Evolutionary conservation across 768 basidiomycete genomes (phyloP), one percentile per base, ranked within the genome.

Genomic region (Phlebiopsis flavidoalba): DNA sequence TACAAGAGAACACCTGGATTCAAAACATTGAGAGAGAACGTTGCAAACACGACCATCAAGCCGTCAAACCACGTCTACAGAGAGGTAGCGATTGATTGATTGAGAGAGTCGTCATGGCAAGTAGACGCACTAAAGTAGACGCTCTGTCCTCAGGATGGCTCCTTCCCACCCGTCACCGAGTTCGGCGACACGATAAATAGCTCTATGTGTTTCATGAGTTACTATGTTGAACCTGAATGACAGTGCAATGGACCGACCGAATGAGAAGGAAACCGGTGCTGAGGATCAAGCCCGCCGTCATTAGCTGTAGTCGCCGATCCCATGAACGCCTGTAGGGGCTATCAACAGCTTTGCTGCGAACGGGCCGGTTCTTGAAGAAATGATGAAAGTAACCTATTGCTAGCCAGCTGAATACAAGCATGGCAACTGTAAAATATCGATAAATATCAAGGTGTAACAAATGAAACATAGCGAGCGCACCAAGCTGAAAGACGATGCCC

Each of bases 401-500:
- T 54, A 79, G 71, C 10, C 72, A 31, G 50, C 73, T 69, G 70
- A 77, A 83, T 22, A 76, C 64, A 7, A 72, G 67, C 58, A 83
- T 76, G 17, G 79, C 76, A 33, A 74, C 79, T 75, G 69, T 8
- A 21, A 24, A 15, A 46, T 46, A 10, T 14, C 3, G 2, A 8
- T 19, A 8, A 46, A 8, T 19, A 46, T 46, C 5, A 3, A 14
- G 45, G 3, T 2, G 8, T 19, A 15, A 46, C 8, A 46, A 19
- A 8, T 46, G 5, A 2, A 19, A 14, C 45, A 15, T 8, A 46
- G n/a, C 12, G 60, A 69, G 17, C 75, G 54, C 51, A 77, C 79
- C 69, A 56, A 86, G 71, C 65, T 89, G 86, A 65, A 87, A 80
- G 12, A 75, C 74, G 60, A 89, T 87, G 48, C 87, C 88, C 0